Evolutionary conservation across 768 basidiomycete species (phyloP), one percentile per base, ranked within the genome.

Genomic region (Lentinula guzmanii): DNA sequence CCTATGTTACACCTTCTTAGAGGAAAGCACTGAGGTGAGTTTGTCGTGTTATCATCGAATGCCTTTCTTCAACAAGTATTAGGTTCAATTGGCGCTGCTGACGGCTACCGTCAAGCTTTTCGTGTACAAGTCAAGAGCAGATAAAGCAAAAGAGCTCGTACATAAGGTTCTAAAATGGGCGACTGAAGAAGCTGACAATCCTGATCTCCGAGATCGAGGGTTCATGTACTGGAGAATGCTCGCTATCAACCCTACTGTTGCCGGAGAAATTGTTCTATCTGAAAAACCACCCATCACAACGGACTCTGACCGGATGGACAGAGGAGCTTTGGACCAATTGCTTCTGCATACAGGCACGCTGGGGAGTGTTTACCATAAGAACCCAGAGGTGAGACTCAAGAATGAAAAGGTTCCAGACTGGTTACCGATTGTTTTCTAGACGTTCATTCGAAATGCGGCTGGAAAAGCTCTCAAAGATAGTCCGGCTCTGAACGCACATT

Each of bases 141-240:
- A 95, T 28, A 87, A 85, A 9, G 85, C 90, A 5, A 95, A 97
- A 70, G 86, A 90, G 58, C 80, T 98, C 6, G 91, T 98, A 8
- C 93, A 94, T 70, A 97, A 95, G 70, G 91, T 98, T 5, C 79
- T 99, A 48, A 98, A 98, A 70, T 93, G 93, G 89, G 89, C 94
- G 11, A 99, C 97, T 6, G 96, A 99, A 71, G 92, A 97, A 66
- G 87, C 97, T 59, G 97, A 99, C 72, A 99, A 99, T 70, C 97
- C 97, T 7, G 97, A 99, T 77, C 79, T 99, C 21, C 84, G 97
- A 37, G 97, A 99, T 73, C 81, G 97, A 63, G 97, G 97, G 3
- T 98, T 95, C 78, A 98, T 99, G 91, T 99, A 98, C 75, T 99
- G 97, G 97, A 87, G 97, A 42, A 82, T 99, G 76, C 82, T 98